phyloP scores from a whole-genome alignment of 2,329 filamentous ascomycete species.

The Phoma sp. region DNA sequence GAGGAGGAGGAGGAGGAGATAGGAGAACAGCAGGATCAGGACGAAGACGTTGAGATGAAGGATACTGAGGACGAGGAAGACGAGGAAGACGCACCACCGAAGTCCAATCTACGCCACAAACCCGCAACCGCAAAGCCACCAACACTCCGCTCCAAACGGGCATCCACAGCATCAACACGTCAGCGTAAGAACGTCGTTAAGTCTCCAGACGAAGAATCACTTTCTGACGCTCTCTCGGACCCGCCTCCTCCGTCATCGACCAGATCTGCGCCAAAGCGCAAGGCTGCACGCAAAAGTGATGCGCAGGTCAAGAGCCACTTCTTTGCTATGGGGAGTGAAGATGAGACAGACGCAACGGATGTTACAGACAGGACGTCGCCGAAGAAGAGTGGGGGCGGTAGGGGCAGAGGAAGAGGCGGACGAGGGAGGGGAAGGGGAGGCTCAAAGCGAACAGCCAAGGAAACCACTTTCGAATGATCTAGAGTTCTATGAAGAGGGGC shows the following conservation, averaged over 20 bases:
- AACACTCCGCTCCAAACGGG: constrained; percentile 15
- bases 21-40: background rate
- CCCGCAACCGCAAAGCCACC: background rate
- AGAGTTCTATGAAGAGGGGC: no score
- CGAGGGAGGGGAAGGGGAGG: constrained; percentile 18
- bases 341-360: constrained; percentile 42
- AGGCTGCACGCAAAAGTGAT: constrained; percentile 36
- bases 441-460: background rate
- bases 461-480: no score
- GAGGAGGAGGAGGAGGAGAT: constrained; percentile 1
- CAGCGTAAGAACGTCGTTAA: constrained; percentile 17
- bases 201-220: constrained; percentile 18
- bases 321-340: constrained; percentile 40
- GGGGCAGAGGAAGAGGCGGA: constrained; percentile 13
- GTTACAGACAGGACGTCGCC: constrained; percentile 30
- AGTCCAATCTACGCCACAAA: constrained; percentile 20
- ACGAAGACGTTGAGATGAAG: constrained; percentile 3
- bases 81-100: constrained; percentile 37
- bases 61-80: constrained; percentile 25
- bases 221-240: constrained; percentile 16
- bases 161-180: constrained; percentile 1
- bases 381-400: constrained; percentile 18
- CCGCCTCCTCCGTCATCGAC: constrained; percentile 15
- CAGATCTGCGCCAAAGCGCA: constrained; percentile 31
- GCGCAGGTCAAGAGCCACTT: constrained; percentile 44